Evolutionary conservation across 257 asterid species (phyloP), one percentile per base, ranked within the genome.

Genomic region (Nicotiana undulata): DNA sequence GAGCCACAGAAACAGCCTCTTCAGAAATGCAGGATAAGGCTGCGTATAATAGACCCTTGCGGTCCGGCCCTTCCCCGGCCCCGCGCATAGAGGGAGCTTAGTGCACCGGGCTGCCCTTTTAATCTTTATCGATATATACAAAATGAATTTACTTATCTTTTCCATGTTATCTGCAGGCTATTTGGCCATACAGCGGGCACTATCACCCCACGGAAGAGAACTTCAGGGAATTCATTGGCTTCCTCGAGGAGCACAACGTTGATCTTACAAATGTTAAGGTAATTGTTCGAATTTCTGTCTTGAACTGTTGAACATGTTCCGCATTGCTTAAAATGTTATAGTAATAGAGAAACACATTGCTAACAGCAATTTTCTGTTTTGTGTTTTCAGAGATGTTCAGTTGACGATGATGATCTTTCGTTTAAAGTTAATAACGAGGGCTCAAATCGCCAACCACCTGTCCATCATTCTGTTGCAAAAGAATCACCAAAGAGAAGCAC

Each of bases 161-260:
- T 56, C 12, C 34, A 59, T 37, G n/a, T 75, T 44, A 17, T 70
- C 24, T 76, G 28, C 87, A 91, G 97, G 98, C 98, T 22, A 90
- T 94, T 68, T 92, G 98, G 98, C 98, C 98, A 29, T 94, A 94
- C 75, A 94, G 98, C 53, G 98, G 98, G 77, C 98, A 94, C 86
- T 94, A 94, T 87, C 98, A 88, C 77, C 98, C 98, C 5, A 94
- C 98, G 0, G 97, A 94, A 83, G 98, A 94, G 84, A 91, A 94
- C 81, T 94, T 94, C 86, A 82, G n/a, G 80, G 98, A 92, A 80
- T 94, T 94, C 86, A 83, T 94, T 44, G 90, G 82, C 89, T 94
- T 90, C 91, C 90, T 94, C 52, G 93, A 94, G 86, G 98, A 94
- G 81, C 92, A 94, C 79, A 24, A 22, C 20, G 95, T 94, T 20